Conservation (phyloP, 1,284 basidiomycete genomes). For the Leccinum cinnamomeum region DNA sequence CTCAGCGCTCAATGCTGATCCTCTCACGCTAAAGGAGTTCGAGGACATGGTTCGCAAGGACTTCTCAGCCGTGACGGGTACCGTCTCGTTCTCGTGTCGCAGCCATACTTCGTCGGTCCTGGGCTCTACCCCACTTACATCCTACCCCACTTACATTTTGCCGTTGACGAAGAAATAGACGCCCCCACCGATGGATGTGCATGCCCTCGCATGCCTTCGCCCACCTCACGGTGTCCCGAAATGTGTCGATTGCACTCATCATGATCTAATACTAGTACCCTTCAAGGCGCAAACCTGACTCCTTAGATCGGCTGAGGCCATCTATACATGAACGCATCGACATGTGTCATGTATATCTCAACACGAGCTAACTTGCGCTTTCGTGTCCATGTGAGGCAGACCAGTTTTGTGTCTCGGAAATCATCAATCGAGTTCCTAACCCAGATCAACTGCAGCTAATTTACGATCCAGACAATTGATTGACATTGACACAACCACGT, state of each 20-base stretch:
- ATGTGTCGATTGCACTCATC: neutral
- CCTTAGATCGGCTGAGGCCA: neutral
- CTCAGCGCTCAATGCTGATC: no score
- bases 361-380: neutral
- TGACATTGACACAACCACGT: neutral
- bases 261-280: neutral
- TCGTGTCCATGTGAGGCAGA: neutral
- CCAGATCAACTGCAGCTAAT: neutral
- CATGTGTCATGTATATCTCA: neutral
- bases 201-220: no score
- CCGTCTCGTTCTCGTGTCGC: no score
- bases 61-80: no score
- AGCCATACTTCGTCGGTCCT: no score
- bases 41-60: no score
- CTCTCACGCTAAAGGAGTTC: no score
- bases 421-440: neutral
- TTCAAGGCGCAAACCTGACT: neutral
- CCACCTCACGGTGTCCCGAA: no score
- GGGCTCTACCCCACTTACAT: no score
- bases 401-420: neutral
- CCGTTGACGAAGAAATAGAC: no score
- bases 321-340: neutral
- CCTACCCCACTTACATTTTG: no score
- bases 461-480: neutral
- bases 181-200: no score